These are phyloP conservation scores for Rhinocladiella mackenziei DNA, from an alignment of 2,329 filamentous ascomycete species.

Conservation along the genomic window DNA sequence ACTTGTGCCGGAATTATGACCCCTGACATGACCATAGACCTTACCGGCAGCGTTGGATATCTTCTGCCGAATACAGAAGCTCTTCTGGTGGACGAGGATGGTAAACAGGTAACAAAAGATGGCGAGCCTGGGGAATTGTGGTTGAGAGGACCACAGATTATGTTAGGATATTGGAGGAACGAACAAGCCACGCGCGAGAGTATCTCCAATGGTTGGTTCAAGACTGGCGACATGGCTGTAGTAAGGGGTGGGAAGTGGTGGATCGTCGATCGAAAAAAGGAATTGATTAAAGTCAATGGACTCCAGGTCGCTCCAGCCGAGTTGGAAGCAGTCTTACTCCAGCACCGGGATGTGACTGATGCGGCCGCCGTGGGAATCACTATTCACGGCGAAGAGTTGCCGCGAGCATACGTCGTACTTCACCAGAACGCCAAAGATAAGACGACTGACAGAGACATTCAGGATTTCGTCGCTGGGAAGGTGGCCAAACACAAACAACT, in stretches of 20 bases:
- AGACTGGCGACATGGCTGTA: conserved; percentile 78
- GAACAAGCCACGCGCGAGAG: conserved; percentile 36
- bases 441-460: conserved; percentile 39
- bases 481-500: conserved; percentile 53
- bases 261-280: conserved; percentile 74
- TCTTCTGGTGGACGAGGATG: conserved; percentile 65
- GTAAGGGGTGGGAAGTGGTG: conserved; percentile 72
- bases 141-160: conserved; percentile 39
- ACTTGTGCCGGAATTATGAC: conserved; percentile 38
- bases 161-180: conserved; percentile 40
- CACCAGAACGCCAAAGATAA: conserved; percentile 51
- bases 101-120: conserved; percentile 65
- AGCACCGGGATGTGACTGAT: conserved; percentile 43
- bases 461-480: conserved; percentile 42
- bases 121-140: conserved; percentile 53
- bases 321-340: conserved; percentile 44
- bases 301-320: conserved; percentile 46
- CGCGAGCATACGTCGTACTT: conserved; percentile 43
- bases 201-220: conserved; percentile 54
- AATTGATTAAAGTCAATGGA: conserved; percentile 57
- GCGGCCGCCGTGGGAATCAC: conserved; percentile 47
- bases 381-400: conserved; percentile 33
- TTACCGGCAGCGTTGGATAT: conserved; percentile 50
- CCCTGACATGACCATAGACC: conserved; percentile 38
- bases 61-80: conserved; percentile 38